A percentile compares a stretch with the other conserved stretches of the same genome.
Conservation (phyloP, 2,329 filamentous ascomycete species). For the Sclerotinia minor region DNA sequence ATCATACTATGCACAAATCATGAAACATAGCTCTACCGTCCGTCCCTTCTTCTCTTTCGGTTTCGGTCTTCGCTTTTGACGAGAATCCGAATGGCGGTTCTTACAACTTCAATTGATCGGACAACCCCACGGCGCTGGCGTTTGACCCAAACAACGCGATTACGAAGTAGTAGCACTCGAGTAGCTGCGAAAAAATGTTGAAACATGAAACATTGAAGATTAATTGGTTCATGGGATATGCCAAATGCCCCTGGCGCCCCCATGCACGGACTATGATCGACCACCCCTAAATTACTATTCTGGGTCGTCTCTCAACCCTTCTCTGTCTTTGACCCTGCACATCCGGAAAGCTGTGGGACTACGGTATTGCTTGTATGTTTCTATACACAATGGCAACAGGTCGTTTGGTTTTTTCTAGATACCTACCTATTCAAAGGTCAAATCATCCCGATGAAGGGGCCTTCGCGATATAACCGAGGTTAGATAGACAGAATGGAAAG, state of each 20-base stretch:
- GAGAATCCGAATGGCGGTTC: not conserved
- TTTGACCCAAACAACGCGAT: not conserved
- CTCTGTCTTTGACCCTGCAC: conserved; percentile 10
- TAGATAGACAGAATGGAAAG: not conserved
- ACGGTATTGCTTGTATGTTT: not conserved
- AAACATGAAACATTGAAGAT: conserved; percentile 4
- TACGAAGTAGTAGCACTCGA: not conserved
- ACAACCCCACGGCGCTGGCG: conserved; percentile 19
- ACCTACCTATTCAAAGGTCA: not conserved
- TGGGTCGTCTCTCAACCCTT: not conserved
- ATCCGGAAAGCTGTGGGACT: too few relatives aligned
- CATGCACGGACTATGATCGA: conserved; percentile 17
- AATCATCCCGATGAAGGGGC: not conserved
- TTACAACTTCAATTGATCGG: conserved; percentile 9
- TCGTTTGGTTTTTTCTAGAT: not conserved
- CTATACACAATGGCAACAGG: not conserved
- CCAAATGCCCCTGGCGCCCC: not conserved
- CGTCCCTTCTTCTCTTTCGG: not conserved
- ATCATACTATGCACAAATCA: not conserved
- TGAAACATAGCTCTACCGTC: not conserved
- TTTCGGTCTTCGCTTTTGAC: conserved; percentile 21
- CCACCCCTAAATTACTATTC: not conserved
- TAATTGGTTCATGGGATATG: conserved; percentile 1
- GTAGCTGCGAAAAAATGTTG: not conserved
- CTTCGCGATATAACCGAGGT: not conserved